Base-by-base conservation (phyloP, 305 asterid species). In the Fraxinus baroniana region DNA sequence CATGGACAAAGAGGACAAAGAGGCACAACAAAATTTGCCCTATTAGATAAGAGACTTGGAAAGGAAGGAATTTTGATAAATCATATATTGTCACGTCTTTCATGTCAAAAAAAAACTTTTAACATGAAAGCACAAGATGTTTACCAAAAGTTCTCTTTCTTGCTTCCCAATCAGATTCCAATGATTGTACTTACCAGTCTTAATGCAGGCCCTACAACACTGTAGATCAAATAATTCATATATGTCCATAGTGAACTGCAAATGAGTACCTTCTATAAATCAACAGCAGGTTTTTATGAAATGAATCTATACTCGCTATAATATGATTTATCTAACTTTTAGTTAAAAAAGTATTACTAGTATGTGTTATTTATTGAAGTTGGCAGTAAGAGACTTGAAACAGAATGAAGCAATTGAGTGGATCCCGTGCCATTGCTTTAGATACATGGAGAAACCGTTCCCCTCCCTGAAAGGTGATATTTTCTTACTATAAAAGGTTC, bases 121-220 rank as follows among this genome's bases (percentile, higher is more conserved):
- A 41, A 41, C 52, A 72, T 17, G 22, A 74, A 81, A 60, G 28
- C 36, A 55, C 28, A 13, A 78, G 71, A 35, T 36, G 72, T 93
- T 88, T 85, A 95, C 99, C 81, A 3, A 75, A 68, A 95, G 94
- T 81, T 95, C 97, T 79, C 60, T 91, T 87, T 94, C 97, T 83
- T 94, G 97, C 83, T 88, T 84, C 84, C 84, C 84, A 35, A 95
- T 87, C 78, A 88, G 80, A 87, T 80, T 86, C 97, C 92, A 89
- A 86, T 93, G 97, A 82, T 90, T 86, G 85, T 97, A 93, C 62
- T 64, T 82, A 18, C 92, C 94, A 86, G 85, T 92, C 77, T 80
- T 85, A 85, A 88, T 86, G 91, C 97, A 94, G 87, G 92, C 94
- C 82, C 90, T 92, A 92, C 97, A 92, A 84, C 93, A 89, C 97